phyloP scores from a whole-genome alignment of 2,329 filamentous ascomycete genomes.

The Ophiostoma perfectum region DNA sequence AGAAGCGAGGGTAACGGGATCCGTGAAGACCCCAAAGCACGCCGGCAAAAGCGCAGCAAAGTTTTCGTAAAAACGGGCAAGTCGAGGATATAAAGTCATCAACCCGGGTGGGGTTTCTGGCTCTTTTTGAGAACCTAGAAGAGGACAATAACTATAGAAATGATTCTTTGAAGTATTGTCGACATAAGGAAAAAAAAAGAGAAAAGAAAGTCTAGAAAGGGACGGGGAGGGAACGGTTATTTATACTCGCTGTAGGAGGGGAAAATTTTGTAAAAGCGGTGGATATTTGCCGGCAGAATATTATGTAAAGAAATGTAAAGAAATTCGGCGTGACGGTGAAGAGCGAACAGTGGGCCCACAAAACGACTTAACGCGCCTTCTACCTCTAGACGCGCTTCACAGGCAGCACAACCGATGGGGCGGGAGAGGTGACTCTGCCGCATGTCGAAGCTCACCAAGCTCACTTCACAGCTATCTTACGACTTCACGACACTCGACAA shows the following conservation, averaged over 20 bases:
- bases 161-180: slow-evolving; percentile 77
- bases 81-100: slow-evolving; percentile 82
- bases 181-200: slow-evolving; percentile 53
- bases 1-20: slow-evolving; percentile 48
- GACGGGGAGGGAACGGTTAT: slow-evolving; percentile 31
- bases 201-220: slow-evolving; percentile 35
- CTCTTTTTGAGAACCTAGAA: slow-evolving; percentile 90
- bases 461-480: background rate
- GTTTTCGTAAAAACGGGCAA: slow-evolving; percentile 26
- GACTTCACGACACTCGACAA: too few species aligned
- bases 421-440: background rate
- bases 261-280: background rate
- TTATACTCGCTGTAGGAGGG: slow-evolving; percentile 38
- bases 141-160: slow-evolving; percentile 96
- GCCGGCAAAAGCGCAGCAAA: slow-evolving; percentile 17
- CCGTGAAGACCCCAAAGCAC: slow-evolving; percentile 39
- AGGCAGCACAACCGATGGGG: background rate
- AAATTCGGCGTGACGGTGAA: background rate
- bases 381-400: background rate
- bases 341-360: background rate
- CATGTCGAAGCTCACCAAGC: background rate
- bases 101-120: slow-evolving; percentile 92
- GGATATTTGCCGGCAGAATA: background rate
- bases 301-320: slow-evolving; percentile 11
- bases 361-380: background rate